These are phyloP conservation scores for Calonectria ilicicola DNA, from an alignment of 2,329 filamentous ascomycete genomes.

Conservation along the genomic window DNA sequence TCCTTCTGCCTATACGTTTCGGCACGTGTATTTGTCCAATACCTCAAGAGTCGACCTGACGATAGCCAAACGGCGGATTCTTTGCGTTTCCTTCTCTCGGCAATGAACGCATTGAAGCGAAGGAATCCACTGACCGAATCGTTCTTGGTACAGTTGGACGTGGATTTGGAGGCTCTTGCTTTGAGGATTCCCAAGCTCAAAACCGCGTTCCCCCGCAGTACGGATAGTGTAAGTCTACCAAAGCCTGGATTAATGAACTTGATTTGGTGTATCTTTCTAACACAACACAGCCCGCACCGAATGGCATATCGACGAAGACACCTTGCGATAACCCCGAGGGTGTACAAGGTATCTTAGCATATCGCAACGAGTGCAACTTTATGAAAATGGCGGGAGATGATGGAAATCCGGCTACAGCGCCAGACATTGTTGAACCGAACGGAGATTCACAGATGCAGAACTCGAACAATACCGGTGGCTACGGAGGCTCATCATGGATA, in stretches of 20 bases:
- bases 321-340: constrained; percentile 51
- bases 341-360: constrained; percentile 57
- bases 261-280: constrained; percentile 32
- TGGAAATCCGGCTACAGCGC: constrained; percentile 52
- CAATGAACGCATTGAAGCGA: constrained; percentile 89
- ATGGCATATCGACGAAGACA: constrained; percentile 27
- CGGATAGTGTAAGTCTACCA: constrained; percentile 60
- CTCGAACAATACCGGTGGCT: constrained; percentile 38
- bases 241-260: background rate
- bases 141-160: constrained; percentile 91
- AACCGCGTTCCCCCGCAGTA: constrained; percentile 65
- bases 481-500: constrained; percentile 52
- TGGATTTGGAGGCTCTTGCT: constrained; percentile 84
- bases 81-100: constrained; percentile 88
- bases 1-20: constrained; percentile 98
- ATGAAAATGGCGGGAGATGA: constrained; percentile 55
- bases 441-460: constrained; percentile 40
- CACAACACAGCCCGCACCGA: constrained; percentile 43
- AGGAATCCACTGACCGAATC: constrained; percentile 94
- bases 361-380: constrained; percentile 58
- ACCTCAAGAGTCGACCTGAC: constrained; percentile 91
- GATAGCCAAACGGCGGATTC: constrained; percentile 84
- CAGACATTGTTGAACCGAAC: constrained; percentile 54
- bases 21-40: constrained; percentile 94
- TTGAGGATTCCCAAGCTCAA: constrained; percentile 70